These are phyloP conservation scores for Daldinia decipiens DNA, from an alignment of 495 filamentous ascomycete species.

Conservation along the genomic window DNA sequence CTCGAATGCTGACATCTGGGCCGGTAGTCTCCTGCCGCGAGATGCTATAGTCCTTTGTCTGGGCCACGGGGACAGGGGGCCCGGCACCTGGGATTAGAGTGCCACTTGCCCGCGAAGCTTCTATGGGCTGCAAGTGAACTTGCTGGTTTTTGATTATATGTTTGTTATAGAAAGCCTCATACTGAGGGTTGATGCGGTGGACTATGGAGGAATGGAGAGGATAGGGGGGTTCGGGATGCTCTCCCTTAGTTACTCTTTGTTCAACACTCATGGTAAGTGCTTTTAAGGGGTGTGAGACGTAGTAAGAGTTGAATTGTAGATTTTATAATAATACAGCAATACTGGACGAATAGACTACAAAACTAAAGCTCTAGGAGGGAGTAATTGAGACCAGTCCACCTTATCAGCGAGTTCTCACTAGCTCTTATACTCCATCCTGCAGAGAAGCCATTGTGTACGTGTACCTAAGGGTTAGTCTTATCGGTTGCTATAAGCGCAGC, in stretches of 20 bases:
- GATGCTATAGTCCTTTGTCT: constrained; percentile 60
- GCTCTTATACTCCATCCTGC: constrained; percentile 5
- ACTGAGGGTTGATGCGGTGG: constrained; percentile 61
- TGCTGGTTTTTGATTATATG: constrained; percentile 58
- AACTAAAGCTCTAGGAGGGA: neutral
- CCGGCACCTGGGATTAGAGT: constrained; percentile 66
- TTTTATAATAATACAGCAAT: neutral
- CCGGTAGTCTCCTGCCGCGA: constrained; percentile 58
- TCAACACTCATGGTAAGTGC: constrained; percentile 32
- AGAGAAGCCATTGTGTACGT: neutral
- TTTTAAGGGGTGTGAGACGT: neutral
- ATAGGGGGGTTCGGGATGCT: constrained; percentile 60
- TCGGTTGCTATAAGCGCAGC: constrained; percentile 3
- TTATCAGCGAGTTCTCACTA: neutral
- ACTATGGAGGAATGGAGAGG: constrained; percentile 64
- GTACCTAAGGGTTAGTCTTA: constrained; percentile 8
- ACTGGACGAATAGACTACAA: neutral
- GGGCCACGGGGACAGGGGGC: constrained; percentile 60
- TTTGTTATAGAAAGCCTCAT: constrained; percentile 65
- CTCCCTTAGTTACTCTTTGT: constrained; percentile 6
- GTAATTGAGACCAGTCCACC: neutral
- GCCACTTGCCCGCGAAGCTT: constrained; percentile 61
- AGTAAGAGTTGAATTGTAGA: neutral
- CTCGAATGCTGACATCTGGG: constrained; percentile 57
- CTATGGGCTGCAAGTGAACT: constrained; percentile 62